phyloP scores from a whole-genome alignment of 345 rosid genomes.

The Boechera stricta region DNA sequence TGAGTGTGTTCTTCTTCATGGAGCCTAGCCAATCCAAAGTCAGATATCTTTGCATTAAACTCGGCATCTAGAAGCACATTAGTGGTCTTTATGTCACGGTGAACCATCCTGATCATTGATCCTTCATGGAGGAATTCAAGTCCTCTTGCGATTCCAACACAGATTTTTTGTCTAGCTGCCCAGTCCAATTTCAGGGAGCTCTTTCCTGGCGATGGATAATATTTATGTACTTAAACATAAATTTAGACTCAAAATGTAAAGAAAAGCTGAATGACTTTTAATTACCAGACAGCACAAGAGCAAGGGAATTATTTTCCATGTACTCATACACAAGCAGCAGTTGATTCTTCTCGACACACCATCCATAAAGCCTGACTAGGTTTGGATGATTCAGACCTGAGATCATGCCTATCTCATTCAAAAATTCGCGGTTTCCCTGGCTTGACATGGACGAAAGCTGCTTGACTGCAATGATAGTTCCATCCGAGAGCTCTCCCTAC shows the following conservation, averaged over 20 bases:
- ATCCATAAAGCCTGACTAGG: constrained; percentile 53
- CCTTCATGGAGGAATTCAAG: constrained; percentile 66
- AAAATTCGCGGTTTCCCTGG: constrained; percentile 55
- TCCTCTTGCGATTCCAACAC: constrained; percentile 69
- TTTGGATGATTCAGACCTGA: constrained; percentile 52
- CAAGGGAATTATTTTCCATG: constrained; percentile 54
- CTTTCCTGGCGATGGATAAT: neutral
- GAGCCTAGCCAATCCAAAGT: constrained; percentile 73
- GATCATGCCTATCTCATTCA: constrained; percentile 55
- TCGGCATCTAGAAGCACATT: constrained; percentile 61
- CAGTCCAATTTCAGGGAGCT: constrained; percentile 49
- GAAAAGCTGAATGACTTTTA: neutral
- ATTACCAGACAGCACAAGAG: constrained; percentile 44
- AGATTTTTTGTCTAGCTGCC: constrained; percentile 55
- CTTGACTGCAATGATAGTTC: constrained; percentile 48
- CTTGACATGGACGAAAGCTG: constrained; percentile 50
- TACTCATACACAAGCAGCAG: constrained; percentile 52
- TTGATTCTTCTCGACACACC: constrained; percentile 49
- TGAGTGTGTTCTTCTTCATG: constrained; percentile 57
- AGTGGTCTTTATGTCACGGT: constrained; percentile 66
- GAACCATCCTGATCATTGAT: constrained; percentile 61
- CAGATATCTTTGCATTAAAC: constrained; percentile 68
- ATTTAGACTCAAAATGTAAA: neutral
- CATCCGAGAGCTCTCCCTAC: constrained; percentile 43
- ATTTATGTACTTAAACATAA: constrained; percentile 31